phyloP scores from a whole-genome alignment of 2,329 filamentous ascomycete species.

The Elsinoe ampelina region DNA sequence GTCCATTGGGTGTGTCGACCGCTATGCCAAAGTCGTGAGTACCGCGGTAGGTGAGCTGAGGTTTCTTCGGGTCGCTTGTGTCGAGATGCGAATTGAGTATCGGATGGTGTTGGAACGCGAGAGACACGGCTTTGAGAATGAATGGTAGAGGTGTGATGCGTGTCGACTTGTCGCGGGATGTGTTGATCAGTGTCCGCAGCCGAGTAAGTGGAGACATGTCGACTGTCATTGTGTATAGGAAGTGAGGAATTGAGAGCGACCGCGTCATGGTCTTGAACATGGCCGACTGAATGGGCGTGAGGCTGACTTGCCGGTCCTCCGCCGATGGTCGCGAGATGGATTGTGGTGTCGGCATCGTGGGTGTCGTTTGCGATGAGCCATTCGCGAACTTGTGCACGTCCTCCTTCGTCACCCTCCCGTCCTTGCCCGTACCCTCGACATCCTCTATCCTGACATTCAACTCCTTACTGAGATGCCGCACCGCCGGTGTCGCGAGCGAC shows the following conservation, averaged over 20 bases:
- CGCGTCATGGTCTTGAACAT: slow-evolving; percentile 99
- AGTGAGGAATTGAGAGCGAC: slow-evolving; percentile 85
- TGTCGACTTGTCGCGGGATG: slow-evolving; percentile 34
- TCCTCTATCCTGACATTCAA: slow-evolving; percentile 67
- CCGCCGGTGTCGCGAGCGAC: slow-evolving; percentile 79
- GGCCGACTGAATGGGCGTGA: slow-evolving; percentile 73
- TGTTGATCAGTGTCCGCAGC: slow-evolving; percentile 66
- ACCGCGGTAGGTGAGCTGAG: slow-evolving; percentile 65
- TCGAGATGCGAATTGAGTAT: slow-evolving; percentile 83
- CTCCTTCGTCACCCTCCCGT: slow-evolving; percentile 85
- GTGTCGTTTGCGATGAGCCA: slow-evolving; percentile 16
- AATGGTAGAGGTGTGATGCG: slow-evolving; percentile 89
- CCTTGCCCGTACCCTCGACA: slow-evolving; percentile 75
- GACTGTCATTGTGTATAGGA: slow-evolving; percentile 85
- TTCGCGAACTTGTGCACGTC: slow-evolving; percentile 54
- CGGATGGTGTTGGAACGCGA: slow-evolving; percentile 72
- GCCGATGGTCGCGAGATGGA: slow-evolving; percentile 25
- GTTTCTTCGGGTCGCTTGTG: slow-evolving; percentile 51
- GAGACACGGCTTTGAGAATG: slow-evolving; percentile 87
- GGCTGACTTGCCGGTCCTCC: slow-evolving; percentile 46
- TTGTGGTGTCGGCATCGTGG: slow-evolving; percentile 20
- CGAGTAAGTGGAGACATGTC: slow-evolving; percentile 67
- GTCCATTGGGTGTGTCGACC: slow-evolving; percentile 82
- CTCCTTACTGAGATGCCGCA: slow-evolving; percentile 78
- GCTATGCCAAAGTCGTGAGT: slow-evolving; percentile 94